Percentiles rank a stretch among this genome's conserved stretches.
Conservation (phyloP, 306 rosid genomes). For the Citrullus mucosospermus region DNA sequence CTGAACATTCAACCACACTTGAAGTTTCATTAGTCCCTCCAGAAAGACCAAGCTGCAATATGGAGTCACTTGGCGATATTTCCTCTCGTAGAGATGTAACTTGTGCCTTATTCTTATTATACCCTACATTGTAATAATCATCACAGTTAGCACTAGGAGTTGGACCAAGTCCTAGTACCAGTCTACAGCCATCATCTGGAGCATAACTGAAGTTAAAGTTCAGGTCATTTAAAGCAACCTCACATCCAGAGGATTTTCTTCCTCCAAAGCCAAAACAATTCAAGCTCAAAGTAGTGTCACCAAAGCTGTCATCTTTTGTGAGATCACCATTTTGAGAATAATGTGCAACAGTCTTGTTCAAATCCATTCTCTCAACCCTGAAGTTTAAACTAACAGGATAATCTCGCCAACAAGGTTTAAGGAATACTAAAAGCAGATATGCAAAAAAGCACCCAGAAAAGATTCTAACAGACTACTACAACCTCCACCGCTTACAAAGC, state of each 20-base stretch:
- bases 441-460: constrained; percentile 20
- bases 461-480: constrained; percentile 16
- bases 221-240: constrained; percentile 24
- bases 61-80: constrained; percentile 47
- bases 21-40: constrained; percentile 63
- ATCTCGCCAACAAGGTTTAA: constrained; percentile 25
- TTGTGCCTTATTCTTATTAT: constrained; percentile 34
- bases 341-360: constrained; percentile 41
- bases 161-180: constrained; percentile 95
- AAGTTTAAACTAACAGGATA: constrained; percentile 21
- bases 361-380: constrained; percentile 56
- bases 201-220: constrained; percentile 34
- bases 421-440: constrained; percentile 22
- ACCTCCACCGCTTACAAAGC: constrained; percentile 83
- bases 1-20: constrained; percentile 41
- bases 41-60: constrained; percentile 84
- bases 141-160: constrained; percentile 59
- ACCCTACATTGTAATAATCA: constrained; percentile 31
- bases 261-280: constrained; percentile 54
- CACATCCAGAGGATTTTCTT: constrained; percentile 28
- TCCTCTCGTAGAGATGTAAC: constrained; percentile 26
- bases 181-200: constrained; percentile 71
- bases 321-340: constrained; percentile 44
- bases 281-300: constrained; percentile 65
- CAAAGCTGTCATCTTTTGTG: constrained; percentile 36